Evolutionary conservation across 495 filamentous ascomycete genomes (phyloP).

Genomic region (Rostrohypoxylon terebratum): DNA sequence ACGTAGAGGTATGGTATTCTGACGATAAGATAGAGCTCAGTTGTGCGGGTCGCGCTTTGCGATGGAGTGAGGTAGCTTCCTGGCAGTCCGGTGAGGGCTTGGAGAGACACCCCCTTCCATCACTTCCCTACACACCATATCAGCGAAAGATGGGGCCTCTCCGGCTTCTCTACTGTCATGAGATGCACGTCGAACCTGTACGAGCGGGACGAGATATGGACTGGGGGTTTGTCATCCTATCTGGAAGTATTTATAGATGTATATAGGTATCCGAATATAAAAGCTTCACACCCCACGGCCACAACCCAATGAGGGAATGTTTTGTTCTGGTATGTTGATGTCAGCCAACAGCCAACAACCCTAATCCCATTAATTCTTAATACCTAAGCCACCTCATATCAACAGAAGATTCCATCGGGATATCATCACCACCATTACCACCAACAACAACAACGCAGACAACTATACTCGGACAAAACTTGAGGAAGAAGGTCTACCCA

Average conservation of each 20-base stretch:
- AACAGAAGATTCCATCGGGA: neutral
- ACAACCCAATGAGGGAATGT: slow-evolving; percentile 38
- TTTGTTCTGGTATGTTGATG: slow-evolving; percentile 33
- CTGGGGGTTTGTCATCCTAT: slow-evolving; percentile 27
- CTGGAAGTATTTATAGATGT: slow-evolving; percentile 42
- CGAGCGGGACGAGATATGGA: slow-evolving; percentile 22
- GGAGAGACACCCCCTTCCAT: slow-evolving; percentile 39
- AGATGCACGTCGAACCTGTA: slow-evolving; percentile 45
- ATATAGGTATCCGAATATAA: slow-evolving; percentile 42
- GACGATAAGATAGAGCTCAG: slow-evolving; percentile 51
- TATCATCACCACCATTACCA: slow-evolving; percentile 8
- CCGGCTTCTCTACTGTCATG: slow-evolving; percentile 48
- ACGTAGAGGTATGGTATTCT: slow-evolving; percentile 27
- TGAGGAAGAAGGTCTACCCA: slow-evolving; percentile 9
- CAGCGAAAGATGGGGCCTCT: slow-evolving; percentile 36
- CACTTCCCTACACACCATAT: slow-evolving; percentile 47
- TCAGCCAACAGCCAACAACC: slow-evolving; percentile 26
- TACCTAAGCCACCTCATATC: neutral
- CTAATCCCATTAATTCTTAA: slow-evolving; percentile 20
- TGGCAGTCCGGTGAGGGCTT: slow-evolving; percentile 42
- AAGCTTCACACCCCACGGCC: slow-evolving; percentile 40
- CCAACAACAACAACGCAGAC: too few species aligned
- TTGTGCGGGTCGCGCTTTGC: slow-evolving; percentile 36
- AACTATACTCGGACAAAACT: slow-evolving; percentile 7
- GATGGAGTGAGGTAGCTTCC: slow-evolving; percentile 41